Evolutionary conservation across 352 stramenopile species (phyloP), one percentile per base, ranked within the genome.

Genomic region (Phytophthora citricola): DNA sequence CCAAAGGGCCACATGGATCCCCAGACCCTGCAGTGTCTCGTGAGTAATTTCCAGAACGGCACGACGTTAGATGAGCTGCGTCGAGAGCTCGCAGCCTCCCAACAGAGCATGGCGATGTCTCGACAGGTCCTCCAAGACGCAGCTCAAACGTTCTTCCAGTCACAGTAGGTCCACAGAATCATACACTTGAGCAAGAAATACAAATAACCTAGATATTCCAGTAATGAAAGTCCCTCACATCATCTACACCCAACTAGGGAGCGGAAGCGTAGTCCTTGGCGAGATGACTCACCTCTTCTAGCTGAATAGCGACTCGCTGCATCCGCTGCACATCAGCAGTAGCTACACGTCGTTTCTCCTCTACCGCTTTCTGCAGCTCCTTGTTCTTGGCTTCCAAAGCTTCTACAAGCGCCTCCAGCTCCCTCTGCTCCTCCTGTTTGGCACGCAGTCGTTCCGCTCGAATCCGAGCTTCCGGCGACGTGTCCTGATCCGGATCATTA

Each of bases 1-100:
- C 43, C 45, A 46, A 61, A 67, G n/a, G 61, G 62, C 40, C 56
- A 76, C 54, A 83, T 92, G 75, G 81, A 92, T 51, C 67, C 78
- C 39, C 81, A 91, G 45, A 77, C 71, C 0, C 52, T 93, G 41
- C 85, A 93, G 69, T 70, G 72, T 48, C 74, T 93, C 1, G 72
- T 93, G 47, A 90, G 73, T 69, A 92, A 83, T 56, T 83, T 93
- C 41, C 78, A 92, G 70, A 78, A 89, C 39, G 85, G 85, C 43
- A 88, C 83, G 29, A 75, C 74, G 39, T 53, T 92, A 4, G 69
- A 88, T 0, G 84, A 93, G 47, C 58, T 92, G 17, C 75, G 82
- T n/a, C 65, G 74, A 27, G 84, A 94, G 67, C 74, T 94, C 20
- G 76, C 62, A 40, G 78, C 67, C 26, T 93, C 84, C 39, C 79